Conservation (phyloP, 2,329 filamentous ascomycete genomes). For the Fusarium subtropicale region DNA sequence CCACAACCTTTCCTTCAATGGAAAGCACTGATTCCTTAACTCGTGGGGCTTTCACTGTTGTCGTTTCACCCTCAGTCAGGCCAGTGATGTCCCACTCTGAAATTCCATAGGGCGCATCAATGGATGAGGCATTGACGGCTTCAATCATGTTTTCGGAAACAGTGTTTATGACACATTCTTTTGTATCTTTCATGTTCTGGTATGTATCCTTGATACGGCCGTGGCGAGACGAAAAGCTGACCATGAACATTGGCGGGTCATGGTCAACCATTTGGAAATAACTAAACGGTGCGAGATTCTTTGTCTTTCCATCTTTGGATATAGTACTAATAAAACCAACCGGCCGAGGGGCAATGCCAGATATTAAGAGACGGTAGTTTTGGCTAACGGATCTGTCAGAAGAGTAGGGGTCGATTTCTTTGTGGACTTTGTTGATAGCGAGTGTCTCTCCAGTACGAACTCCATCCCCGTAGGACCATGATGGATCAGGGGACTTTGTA, state of each 20-base stretch:
- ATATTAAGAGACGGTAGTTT: constrained; percentile 91
- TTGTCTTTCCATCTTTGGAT: constrained; percentile 66
- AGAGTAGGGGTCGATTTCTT: constrained; percentile 82
- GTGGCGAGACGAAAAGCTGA: constrained; percentile 61
- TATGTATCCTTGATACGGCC: constrained; percentile 80
- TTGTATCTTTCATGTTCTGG: constrained; percentile 75
- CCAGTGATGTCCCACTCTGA: constrained; percentile 87
- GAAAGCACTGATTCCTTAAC: constrained; percentile 86
- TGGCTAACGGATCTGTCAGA: constrained; percentile 72
- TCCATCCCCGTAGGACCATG: constrained; percentile 61
- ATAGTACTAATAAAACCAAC: constrained; percentile 70
- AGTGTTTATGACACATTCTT: constrained; percentile 88
- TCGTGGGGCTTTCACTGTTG: constrained; percentile 74
- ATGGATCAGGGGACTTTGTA: constrained; percentile 54
- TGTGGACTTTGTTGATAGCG: constrained; percentile 58
- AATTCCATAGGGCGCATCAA: constrained; percentile 81
- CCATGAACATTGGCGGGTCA: constrained; percentile 85
- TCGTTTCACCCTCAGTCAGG: constrained; percentile 75
- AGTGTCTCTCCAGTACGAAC: constrained; percentile 37
- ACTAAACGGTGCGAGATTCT: constrained; percentile 87
- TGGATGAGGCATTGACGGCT: constrained; percentile 81
- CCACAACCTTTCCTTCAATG: constrained; percentile 84
- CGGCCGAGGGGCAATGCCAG: constrained; percentile 81
- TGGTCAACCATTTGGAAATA: constrained; percentile 88
- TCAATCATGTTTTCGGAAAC: constrained; percentile 87